phyloP scores from a whole-genome alignment of 2,329 filamentous ascomycete genomes.

The Cadophora gregata region DNA sequence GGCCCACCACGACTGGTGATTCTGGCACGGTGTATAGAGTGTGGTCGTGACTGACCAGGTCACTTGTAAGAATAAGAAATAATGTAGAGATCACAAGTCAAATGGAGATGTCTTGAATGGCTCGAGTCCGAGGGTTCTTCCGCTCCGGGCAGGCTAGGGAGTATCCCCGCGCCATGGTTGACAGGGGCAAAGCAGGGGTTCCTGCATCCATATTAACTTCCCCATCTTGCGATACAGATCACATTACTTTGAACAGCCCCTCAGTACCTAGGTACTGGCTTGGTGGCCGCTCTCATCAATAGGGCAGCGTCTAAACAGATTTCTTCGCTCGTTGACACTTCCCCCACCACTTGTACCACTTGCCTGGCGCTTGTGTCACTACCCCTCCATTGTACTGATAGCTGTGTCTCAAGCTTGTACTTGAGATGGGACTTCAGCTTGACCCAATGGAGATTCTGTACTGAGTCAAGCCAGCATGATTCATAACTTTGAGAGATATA shows the following conservation, averaged over 20 bases:
- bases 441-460: neutral
- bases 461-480: neutral
- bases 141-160: slow-evolving; percentile 15
- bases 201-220: neutral
- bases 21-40: slow-evolving; percentile 23
- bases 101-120: slow-evolving; percentile 12
- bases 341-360: neutral
- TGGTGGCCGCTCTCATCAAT: too few species aligned
- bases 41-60: slow-evolving; percentile 21
- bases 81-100: slow-evolving; percentile 26
- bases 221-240: neutral
- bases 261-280: too few species aligned
- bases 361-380: neutral
- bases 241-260: neutral
- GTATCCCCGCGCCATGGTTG: neutral
- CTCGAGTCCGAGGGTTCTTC: slow-evolving; percentile 23
- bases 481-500: neutral
- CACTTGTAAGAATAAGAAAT: slow-evolving; percentile 31
- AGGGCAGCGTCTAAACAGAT: too few species aligned
- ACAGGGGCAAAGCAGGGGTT: neutral
- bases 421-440: neutral
- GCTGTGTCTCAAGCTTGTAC: neutral
- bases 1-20: slow-evolving; percentile 36
- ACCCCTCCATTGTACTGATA: neutral
- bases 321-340: too few species aligned